phyloP scores from a whole-genome alignment of 495 filamentous ascomycete genomes.

The Lasiosphaeriaceae sp. region DNA sequence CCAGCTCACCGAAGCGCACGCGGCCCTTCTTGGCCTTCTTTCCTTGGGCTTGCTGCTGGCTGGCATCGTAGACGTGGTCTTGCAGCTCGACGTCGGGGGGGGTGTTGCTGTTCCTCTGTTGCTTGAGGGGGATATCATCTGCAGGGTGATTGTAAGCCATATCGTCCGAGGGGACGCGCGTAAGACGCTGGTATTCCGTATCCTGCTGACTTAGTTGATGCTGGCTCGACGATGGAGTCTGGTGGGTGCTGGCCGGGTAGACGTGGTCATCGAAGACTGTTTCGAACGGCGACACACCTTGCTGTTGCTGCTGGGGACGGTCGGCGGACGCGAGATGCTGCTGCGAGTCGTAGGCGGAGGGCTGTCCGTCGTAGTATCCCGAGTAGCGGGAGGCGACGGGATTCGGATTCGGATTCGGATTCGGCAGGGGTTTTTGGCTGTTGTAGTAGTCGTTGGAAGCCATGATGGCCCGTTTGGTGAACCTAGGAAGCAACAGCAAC shows the following conservation, averaged over 20 bases:
- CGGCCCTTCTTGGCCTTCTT: conserved; percentile 25
- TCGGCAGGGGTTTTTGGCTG: conserved; percentile 45
- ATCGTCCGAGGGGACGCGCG: conserved; percentile 34
- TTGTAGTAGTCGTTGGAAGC: conserved; percentile 81
- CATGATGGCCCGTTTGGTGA: conserved; percentile 47
- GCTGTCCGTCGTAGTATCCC: conserved; percentile 30
- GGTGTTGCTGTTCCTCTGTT: conserved; percentile 33
- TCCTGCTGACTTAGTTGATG: conserved; percentile 48
- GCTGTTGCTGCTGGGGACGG: conserved; percentile 16
- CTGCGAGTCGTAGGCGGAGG: conserved; percentile 29
- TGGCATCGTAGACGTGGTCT: conserved; percentile 49
- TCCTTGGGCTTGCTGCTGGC: conserved; percentile 11
- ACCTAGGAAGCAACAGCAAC: background rate
- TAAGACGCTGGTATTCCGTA: conserved; percentile 53
- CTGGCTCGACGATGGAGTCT: conserved; percentile 31
- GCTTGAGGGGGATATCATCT: conserved; percentile 66
- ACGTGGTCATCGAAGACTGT: conserved; percentile 59
- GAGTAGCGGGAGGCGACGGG: conserved; percentile 19
- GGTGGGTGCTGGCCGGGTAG: conserved; percentile 51
- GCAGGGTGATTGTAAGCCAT: conserved; percentile 39
- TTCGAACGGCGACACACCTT: conserved; percentile 46
- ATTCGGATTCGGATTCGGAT: too few species aligned
- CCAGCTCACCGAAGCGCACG: conserved; percentile 44
- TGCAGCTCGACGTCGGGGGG: conserved; percentile 40
- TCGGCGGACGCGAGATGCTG: conserved; percentile 23